A percentile compares a stretch with the other conserved stretches of the same genome.
phyloP scores from a whole-genome alignment of 2,329 filamentous ascomycete species.

The Aspergillus bombycis region DNA sequence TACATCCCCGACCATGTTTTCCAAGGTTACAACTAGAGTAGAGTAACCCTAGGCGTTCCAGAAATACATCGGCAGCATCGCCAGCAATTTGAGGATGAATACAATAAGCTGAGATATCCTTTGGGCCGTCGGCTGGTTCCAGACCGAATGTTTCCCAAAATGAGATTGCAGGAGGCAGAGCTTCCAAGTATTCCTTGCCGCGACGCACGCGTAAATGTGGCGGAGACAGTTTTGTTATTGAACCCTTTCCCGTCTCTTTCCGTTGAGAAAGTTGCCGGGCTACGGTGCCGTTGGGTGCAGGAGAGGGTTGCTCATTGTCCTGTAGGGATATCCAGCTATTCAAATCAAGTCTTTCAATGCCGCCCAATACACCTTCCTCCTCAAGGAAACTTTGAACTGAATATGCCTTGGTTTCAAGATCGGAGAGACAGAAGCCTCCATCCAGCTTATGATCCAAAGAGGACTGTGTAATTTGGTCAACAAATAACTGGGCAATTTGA shows the following conservation, averaged over 20 bases:
- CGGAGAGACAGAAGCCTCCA: slow-evolving; percentile 29
- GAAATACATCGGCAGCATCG: slow-evolving; percentile 53
- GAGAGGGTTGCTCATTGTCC: slow-evolving; percentile 25
- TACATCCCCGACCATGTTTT: slow-evolving; percentile 49
- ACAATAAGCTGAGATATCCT: slow-evolving; percentile 61
- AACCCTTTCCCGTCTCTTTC: slow-evolving; percentile 34
- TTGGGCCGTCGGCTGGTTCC: slow-evolving; percentile 57
- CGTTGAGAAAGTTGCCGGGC: slow-evolving; percentile 26
- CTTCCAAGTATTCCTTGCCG: slow-evolving; percentile 56
- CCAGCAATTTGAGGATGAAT: slow-evolving; percentile 56
- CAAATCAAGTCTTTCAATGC: slow-evolving; percentile 39
- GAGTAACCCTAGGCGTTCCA: slow-evolving; percentile 56
- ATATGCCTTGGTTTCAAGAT: slow-evolving; percentile 30
- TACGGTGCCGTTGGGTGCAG: slow-evolving; percentile 17
- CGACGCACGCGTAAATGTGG: slow-evolving; percentile 60
- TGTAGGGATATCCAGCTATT: slow-evolving; percentile 40
- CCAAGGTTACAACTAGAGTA: slow-evolving; percentile 64
- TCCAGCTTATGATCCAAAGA: slow-evolving; percentile 43
- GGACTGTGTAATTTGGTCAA: slow-evolving; percentile 49
- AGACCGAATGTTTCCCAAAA: slow-evolving; percentile 67
- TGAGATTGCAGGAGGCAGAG: slow-evolving; percentile 58
- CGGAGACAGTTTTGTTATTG: slow-evolving; percentile 49
- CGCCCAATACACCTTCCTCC: slow-evolving; percentile 31
- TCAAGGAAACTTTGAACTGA: slow-evolving; percentile 31
- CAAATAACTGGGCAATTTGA: slow-evolving; percentile 44